These are phyloP conservation scores for Colletotrichum sojae DNA, from an alignment of 2,329 filamentous ascomycete genomes.

Conservation along the genomic window DNA sequence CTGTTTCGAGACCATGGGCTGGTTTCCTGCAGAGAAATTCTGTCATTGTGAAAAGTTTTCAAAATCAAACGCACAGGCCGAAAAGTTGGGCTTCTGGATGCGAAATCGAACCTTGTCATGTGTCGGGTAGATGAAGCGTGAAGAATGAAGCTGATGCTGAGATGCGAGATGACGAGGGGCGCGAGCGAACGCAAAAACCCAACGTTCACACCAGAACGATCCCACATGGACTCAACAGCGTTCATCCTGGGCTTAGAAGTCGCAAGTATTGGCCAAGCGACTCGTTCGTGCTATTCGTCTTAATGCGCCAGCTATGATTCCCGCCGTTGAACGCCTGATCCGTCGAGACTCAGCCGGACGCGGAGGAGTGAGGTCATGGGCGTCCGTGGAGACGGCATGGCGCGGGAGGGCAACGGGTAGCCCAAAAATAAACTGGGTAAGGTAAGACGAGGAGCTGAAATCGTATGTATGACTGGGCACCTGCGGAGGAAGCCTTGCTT, in stretches of 20 bases:
- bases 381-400: neutral
- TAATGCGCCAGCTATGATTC: conserved; percentile 2
- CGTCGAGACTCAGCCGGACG: neutral
- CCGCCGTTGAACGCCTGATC: conserved; percentile 24
- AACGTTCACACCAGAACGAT: neutral
- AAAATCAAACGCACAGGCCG: neutral
- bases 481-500: conserved; percentile 10
- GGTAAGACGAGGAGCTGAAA: conserved; percentile 20
- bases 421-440: conserved; percentile 27
- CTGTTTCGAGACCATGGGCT: conserved; percentile 20
- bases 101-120: conserved; percentile 10
- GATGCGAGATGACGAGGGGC: neutral
- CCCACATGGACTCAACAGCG: conserved; percentile 1
- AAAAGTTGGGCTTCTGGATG: conserved; percentile 5
- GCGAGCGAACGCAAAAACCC: neutral
- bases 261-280: conserved; percentile 1
- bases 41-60: conserved; percentile 10
- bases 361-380: neutral
- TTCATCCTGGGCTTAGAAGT: neutral
- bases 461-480: neutral
- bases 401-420: neutral
- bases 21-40: conserved; percentile 1
- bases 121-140: conserved; percentile 14
- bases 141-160: conserved; percentile 4
- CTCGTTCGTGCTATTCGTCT: conserved; percentile 1